These are phyloP conservation scores for Heritiera fomes DNA, from an alignment of 345 rosid genomes.

Conservation along the genomic window DNA sequence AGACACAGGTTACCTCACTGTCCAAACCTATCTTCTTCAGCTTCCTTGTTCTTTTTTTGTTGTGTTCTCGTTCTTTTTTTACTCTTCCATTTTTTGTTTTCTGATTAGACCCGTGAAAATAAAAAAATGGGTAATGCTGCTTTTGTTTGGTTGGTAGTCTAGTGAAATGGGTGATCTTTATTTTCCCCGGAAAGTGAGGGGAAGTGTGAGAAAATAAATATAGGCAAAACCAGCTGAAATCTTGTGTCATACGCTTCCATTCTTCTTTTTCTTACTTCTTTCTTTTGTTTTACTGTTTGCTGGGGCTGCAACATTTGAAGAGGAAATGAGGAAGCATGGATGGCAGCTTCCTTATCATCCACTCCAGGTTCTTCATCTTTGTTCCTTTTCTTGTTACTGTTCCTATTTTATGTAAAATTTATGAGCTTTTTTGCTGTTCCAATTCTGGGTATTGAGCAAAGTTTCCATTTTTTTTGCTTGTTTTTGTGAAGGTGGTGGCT, in stretches of 20 bases:
- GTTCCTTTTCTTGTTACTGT: neutral
- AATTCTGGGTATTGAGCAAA: slow-evolving; percentile 31
- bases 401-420: neutral
- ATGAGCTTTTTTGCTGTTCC: slow-evolving; percentile 4
- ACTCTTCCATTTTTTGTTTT: slow-evolving; percentile 16
- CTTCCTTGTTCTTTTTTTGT: slow-evolving; percentile 17
- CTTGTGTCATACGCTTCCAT: neutral
- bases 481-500: slow-evolving; percentile 83
- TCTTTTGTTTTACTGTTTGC: slow-evolving; percentile 28
- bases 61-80: neutral
- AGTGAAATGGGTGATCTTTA: slow-evolving; percentile 31
- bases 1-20: slow-evolving; percentile 33
- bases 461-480: slow-evolving; percentile 16
- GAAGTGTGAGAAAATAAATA: slow-evolving; percentile 32
- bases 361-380: slow-evolving; percentile 64
- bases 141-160: slow-evolving; percentile 30
- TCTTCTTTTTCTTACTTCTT: slow-evolving; percentile 14
- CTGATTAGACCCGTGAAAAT: slow-evolving; percentile 39
- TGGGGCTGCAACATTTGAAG: slow-evolving; percentile 42
- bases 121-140: slow-evolving; percentile 25
- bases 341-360: slow-evolving; percentile 99
- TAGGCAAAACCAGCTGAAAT: slow-evolving; percentile 3
- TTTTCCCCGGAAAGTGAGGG: slow-evolving; percentile 50
- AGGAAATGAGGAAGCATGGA: slow-evolving; percentile 93
- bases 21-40: slow-evolving; percentile 30